phyloP scores from a whole-genome alignment of 176 grass and related monocot genomes.

The Carex parvula region DNA sequence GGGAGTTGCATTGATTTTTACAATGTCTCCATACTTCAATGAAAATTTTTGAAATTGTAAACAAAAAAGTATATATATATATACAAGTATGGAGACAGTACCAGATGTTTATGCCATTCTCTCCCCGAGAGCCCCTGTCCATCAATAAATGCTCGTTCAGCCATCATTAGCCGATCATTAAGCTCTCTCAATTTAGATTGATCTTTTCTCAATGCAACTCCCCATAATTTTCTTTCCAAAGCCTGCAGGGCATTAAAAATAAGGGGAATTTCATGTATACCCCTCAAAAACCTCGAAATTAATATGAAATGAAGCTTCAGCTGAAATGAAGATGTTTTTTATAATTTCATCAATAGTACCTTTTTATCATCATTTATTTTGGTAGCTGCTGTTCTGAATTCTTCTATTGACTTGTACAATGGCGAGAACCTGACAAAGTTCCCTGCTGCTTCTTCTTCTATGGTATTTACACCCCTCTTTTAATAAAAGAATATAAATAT shows the following conservation, averaged over 20 bases:
- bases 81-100: conserved; percentile 13
- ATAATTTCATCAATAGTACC: conserved; percentile 33
- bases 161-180: conserved; percentile 76
- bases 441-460: conserved; percentile 39
- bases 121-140: conserved; percentile 51
- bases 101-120: conserved; percentile 89
- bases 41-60: neutral
- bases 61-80: neutral
- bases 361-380: conserved; percentile 57
- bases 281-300: too few species aligned
- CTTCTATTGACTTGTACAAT: conserved; percentile 56
- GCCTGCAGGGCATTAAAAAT: conserved; percentile 31
- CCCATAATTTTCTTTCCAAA: conserved; percentile 33
- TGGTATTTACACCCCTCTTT: conserved; percentile 37
- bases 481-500: conserved; percentile 1
- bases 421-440: conserved; percentile 55
- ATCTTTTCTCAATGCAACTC: conserved; percentile 43
- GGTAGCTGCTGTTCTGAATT: conserved; percentile 38
- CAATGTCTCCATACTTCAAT: too few species aligned
- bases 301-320: neutral
- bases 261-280: too few species aligned
- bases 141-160: conserved; percentile 74
- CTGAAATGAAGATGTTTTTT: neutral
- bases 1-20: too few species aligned
- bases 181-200: conserved; percentile 55